Conservation (phyloP, 768 basidiomycete genomes). For the Ephemerocybe angulata region DNA sequence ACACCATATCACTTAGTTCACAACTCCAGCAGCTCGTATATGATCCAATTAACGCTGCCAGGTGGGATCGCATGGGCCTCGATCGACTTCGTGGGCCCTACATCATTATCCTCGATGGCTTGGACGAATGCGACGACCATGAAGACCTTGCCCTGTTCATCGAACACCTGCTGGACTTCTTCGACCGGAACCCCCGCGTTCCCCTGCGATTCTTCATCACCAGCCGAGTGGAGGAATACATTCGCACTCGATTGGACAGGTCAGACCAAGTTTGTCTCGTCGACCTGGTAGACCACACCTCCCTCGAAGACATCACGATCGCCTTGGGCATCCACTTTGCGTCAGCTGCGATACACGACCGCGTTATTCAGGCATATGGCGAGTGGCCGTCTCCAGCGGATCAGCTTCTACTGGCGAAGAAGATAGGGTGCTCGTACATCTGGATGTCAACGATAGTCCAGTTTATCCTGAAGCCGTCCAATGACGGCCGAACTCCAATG, state of each 20-base stretch:
- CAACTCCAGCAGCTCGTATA: not conserved
- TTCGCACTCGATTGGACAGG: not conserved
- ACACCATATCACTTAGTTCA: not conserved
- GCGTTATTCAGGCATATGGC: not conserved
- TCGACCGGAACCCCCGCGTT: not conserved
- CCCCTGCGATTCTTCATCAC: not conserved
- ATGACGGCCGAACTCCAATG: not conserved
- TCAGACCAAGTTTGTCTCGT: not conserved
- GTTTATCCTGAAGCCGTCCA: not conserved
- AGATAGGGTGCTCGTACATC: not conserved
- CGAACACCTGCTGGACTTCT: not conserved
- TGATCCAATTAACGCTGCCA: not conserved
- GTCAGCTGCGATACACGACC: not conserved
- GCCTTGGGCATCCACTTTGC: not conserved
- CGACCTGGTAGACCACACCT: not conserved
- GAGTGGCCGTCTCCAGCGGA: not conserved
- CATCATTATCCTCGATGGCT: not conserved
- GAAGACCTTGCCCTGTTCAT: not conserved
- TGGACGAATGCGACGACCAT: slow-evolving; percentile 1
- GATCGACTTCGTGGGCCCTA: not conserved
- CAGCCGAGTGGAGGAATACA: not conserved
- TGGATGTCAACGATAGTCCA: not conserved
- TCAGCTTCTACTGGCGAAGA: not conserved
- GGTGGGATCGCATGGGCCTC: not conserved
- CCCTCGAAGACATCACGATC: not conserved